A percentile compares a stretch with the other conserved stretches of the same genome.
Evolutionary conservation across 2,329 filamentous ascomycete genomes (phyloP).

Genomic region (Colletotrichum tropicicola): DNA sequence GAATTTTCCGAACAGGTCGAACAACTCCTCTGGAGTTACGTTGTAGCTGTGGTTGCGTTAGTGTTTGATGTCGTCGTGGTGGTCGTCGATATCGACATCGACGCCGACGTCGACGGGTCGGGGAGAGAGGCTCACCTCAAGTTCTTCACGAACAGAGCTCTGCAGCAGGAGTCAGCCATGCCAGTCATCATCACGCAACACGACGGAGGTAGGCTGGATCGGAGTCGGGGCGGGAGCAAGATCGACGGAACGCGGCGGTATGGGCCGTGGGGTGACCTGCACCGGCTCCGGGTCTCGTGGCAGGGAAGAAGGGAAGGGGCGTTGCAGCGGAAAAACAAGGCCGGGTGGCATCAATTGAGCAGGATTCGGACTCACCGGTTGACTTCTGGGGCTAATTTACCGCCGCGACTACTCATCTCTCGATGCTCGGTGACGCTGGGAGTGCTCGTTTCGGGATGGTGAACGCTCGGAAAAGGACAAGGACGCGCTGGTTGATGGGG

Average conservation of each 20-base stretch:
- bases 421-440: constrained; percentile 50
- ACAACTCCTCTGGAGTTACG: constrained; percentile 97
- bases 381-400: constrained; percentile 99
- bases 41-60: constrained; percentile 78
- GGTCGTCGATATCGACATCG: constrained; percentile 55
- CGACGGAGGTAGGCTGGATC: not conserved
- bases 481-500: constrained; percentile 37
- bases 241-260: not conserved
- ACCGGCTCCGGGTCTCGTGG: constrained; percentile 19
- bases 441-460: constrained; percentile 28
- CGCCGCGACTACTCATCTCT: constrained; percentile 97
- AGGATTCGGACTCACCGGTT: constrained; percentile 77
- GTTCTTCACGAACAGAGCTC: constrained; percentile 99
- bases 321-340: constrained; percentile 14
- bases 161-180: constrained; percentile 52
- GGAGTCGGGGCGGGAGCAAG: not conserved
- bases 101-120: constrained; percentile 68
- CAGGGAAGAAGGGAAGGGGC: constrained; percentile 7
- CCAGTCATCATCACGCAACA: constrained; percentile 3
- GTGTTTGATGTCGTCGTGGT: constrained; percentile 22
- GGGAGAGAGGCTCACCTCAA: constrained; percentile 80
- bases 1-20: constrained; percentile 98
- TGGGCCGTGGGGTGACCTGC: constrained; percentile 19
- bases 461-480: constrained; percentile 36
- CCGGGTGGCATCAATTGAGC: constrained; percentile 12